Evolutionary conservation across 1,139 yeast species (phyloP), one percentile per base, ranked within the genome.

Genomic region (Scheffersomyces insectosa): DNA sequence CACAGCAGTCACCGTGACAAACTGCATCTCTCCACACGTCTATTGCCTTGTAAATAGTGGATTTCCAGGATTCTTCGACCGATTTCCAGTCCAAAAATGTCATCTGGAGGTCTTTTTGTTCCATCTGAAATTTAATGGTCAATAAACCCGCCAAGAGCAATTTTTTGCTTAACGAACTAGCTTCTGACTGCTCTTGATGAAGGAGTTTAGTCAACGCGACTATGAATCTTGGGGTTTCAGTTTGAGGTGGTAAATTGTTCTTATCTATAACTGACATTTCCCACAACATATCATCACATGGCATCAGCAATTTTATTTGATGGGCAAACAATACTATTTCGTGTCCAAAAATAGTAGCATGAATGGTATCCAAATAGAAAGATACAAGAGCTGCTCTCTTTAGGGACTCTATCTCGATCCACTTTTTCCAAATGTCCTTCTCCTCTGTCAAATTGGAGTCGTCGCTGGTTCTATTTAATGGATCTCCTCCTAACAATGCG

Each of bases 41-140:
- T 53, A 82, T 75, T 3, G 88, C 86, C 36, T 80, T 78, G 1
- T 80, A 73, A 25, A 85, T 62, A 15, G 80, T 68, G 38, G 82
- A 83, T 54, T 83, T 76, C 91, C 89, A 85, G 16, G 78, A 63
- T 46, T 70, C 77, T 38, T 59, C 61, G 33, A 62, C 55, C 11
- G 53, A 52, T 33, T 56, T 43, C 63, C 63, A 60, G 28, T 63
- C 67, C 59, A 59, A 59, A 54, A 52, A 63, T 49, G 55, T 63
- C 16, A 70, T 72, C 60, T 80, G 88, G 37, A 77, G 55, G 54
- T 82, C 90, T 14, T 79, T 68, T 57, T 85, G 90, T 57, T 85
- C 89, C 78, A 85, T 79, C 63, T 85, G 87, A 52, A 77, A 72
- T 74, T 83, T 72, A 15, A 85, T 70, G 1, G 90, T 80, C 41